A percentile compares a stretch with the other conserved stretches of the same genome.
These are phyloP conservation scores for Stellera chamaejasme DNA, from an alignment of 345 rosid species.

Conservation along the genomic window DNA sequence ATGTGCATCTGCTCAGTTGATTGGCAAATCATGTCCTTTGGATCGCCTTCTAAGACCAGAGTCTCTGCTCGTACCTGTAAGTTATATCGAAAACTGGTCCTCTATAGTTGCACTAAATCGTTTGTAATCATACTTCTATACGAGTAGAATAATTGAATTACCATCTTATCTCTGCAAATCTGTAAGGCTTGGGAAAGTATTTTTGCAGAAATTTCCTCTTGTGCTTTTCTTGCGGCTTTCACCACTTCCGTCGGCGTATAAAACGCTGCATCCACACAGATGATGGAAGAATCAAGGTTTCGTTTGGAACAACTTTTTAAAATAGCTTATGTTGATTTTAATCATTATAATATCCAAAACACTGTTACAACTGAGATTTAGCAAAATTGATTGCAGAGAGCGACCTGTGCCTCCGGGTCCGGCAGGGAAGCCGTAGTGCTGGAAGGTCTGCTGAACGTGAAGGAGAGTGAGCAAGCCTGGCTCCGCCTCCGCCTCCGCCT, in stretches of 20 bases:
- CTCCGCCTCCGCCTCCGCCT: background rate
- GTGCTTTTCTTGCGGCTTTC: slow-evolving; percentile 49
- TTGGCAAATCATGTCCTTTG: slow-evolving; percentile 75
- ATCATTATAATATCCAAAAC: no score
- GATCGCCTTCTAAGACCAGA: slow-evolving; percentile 49
- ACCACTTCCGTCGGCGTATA: slow-evolving; percentile 22
- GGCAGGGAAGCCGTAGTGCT: slow-evolving; percentile 19
- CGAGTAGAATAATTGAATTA: background rate
- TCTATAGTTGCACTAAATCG: background rate
- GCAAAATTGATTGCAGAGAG: background rate
- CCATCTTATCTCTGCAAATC: slow-evolving; percentile 53
- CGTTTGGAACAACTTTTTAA: no score
- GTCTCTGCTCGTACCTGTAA: slow-evolving; percentile 57
- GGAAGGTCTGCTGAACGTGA: slow-evolving; percentile 40
- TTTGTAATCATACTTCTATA: background rate
- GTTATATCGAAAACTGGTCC: background rate
- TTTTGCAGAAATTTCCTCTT: slow-evolving; percentile 39
- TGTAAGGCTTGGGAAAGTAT: slow-evolving; percentile 48
- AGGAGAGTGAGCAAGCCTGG: slow-evolving; percentile 9
- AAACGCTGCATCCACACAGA: slow-evolving; percentile 14
- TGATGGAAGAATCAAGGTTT: no score
- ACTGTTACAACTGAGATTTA: no score
- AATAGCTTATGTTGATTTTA: no score
- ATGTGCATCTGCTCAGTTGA: slow-evolving; percentile 49
- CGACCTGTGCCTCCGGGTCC: slow-evolving; percentile 39